These are phyloP conservation scores for Clarireedia hainanense DNA, from an alignment of 2,329 filamentous ascomycete species.

Conservation along the genomic window DNA sequence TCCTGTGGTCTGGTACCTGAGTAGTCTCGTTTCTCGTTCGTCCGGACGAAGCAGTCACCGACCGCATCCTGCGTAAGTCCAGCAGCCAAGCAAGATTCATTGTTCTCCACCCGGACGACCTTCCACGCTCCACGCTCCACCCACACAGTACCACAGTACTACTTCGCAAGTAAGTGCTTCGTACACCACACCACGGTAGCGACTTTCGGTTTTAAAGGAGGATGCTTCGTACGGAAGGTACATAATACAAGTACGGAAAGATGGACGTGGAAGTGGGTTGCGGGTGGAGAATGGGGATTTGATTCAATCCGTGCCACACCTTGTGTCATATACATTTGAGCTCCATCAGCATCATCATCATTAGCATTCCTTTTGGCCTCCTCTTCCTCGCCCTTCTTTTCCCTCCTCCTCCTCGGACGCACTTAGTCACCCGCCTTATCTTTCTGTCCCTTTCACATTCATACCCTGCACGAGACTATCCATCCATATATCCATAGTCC, in stretches of 20 bases:
- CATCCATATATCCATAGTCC: not conserved
- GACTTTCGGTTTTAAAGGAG: no score
- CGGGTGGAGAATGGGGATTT: no score
- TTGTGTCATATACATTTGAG: not conserved
- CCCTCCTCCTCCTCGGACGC: not conserved
- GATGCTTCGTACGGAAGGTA: no score
- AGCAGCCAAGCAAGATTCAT: no score
- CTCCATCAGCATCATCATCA: not conserved
- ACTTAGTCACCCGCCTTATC: not conserved
- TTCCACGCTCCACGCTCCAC: not conserved
- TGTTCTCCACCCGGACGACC: no score
- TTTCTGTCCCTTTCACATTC: not conserved
- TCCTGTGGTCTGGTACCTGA: not conserved
- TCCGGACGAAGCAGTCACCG: no score
- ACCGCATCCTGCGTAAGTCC: no score
- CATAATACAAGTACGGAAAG: no score
- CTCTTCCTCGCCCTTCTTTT: not conserved
- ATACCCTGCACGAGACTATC: not conserved
- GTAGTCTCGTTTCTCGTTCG: not conserved
- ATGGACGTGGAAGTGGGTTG: no score
- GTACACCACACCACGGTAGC: no score
- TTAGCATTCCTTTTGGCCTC: not conserved
- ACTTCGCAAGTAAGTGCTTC: no score
- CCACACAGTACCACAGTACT: not conserved
- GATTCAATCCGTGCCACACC: not conserved